Base-by-base conservation (phyloP, 345 rosid genomes). In the Hibiscus tridactylites region DNA sequence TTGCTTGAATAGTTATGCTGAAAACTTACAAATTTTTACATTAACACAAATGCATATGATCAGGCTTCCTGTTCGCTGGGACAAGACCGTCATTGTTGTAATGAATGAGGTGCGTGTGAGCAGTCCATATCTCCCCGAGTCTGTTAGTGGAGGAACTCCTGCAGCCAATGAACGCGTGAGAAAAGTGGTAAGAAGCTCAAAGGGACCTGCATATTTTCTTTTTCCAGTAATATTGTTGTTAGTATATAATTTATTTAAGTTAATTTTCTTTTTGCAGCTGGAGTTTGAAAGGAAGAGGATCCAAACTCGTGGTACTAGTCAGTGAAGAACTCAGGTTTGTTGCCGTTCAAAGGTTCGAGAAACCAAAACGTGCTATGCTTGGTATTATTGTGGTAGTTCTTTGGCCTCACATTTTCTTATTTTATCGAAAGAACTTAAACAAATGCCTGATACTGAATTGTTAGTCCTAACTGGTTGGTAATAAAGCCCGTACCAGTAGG, bases 1-100 rank as follows among this genome's bases (percentile, higher is more conserved):
- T 49, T 33, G 37, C 31, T 57, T 57, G 21, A 21, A 57, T 57
- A 39, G 17, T 70, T 1, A 71, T 71, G 42, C 44, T 13, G 21
- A 28, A 37, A 28, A 5, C 24, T 42, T 42, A 4, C 24, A 8
- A 8, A 60, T 60, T 46, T 26, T 70, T 39, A 58, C 2, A 28
- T 52, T 61, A 39, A 68, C 29, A 60, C 75, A 58, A 62, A 31
- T 35, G 42, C 64, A 6, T 62, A 13, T 70, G 15, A 74, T 35
- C 85, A 95, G 99, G 88, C 97, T 90, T 78, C 97, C 99, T 53
- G 99, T 95, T 72, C 88, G 89, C 66, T 92, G 99, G 99, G 99
- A 95, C 71, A 89, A 92, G 84, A 85, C 96, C 37, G 86, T 71
- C 79, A 90, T 95, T 26, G 86, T 95, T 78, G 97, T 95, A 73